These are phyloP conservation scores for Inga oerstediana DNA, from an alignment of 306 rosid genomes.

Conservation along the genomic window DNA sequence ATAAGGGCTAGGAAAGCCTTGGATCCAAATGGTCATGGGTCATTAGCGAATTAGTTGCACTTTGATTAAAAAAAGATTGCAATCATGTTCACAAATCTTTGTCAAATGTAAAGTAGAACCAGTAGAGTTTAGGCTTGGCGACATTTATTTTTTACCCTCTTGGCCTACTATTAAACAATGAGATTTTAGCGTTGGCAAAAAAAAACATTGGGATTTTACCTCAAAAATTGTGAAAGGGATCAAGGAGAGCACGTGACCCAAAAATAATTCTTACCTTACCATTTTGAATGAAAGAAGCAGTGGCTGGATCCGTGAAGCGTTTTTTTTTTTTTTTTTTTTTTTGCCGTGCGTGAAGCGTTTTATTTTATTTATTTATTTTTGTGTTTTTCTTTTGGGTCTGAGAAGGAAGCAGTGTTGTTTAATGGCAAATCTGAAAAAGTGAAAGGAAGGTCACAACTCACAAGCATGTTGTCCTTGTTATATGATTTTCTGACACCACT, in stretches of 20 bases:
- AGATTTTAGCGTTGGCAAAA: not conserved
- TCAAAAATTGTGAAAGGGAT: not conserved
- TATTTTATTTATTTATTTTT: not conserved
- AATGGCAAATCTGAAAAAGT: slow-evolving; percentile 29
- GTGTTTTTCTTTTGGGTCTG: not conserved
- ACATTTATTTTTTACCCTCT: not conserved
- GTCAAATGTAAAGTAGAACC: not conserved
- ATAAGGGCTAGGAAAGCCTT: not conserved
- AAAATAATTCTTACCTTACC: not conserved
- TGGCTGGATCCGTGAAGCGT: slow-evolving; percentile 1
- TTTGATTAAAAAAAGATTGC: not conserved
- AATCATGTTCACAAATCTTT: not conserved
- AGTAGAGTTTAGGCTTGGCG: not conserved
- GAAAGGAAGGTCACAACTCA: slow-evolving; percentile 21
- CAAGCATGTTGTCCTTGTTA: slow-evolving; percentile 38
- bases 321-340: too few relatives aligned
- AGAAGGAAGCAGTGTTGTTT: not conserved
- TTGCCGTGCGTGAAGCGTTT: not conserved
- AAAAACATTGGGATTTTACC: not conserved
- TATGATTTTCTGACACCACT: slow-evolving; percentile 39
- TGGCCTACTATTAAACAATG: not conserved
- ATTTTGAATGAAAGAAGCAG: slow-evolving; percentile 1
- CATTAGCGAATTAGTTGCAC: not conserved
- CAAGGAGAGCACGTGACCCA: slow-evolving; percentile 6
- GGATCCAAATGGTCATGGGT: not conserved